These are phyloP conservation scores for Magnolia kwangsiensis DNA, from an alignment of 164 flowering plant species.

Conservation along the genomic window DNA sequence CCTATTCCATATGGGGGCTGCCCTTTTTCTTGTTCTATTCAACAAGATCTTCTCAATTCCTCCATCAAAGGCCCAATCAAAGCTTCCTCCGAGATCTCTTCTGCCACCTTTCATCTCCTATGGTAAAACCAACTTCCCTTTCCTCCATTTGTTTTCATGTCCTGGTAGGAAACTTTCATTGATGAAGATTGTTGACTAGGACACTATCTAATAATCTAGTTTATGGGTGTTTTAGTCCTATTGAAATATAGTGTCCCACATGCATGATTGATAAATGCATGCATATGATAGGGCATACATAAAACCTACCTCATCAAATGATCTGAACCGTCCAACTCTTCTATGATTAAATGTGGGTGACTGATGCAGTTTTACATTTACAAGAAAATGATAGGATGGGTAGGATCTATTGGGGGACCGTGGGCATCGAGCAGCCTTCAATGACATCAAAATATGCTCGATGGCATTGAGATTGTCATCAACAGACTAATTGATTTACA, in stretches of 20 bases:
- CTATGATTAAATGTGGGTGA: background rate
- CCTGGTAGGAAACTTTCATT: background rate
- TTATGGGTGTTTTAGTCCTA: background rate
- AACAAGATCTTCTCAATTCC: conserved; percentile 73
- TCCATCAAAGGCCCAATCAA: conserved; percentile 78
- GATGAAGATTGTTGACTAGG: background rate
- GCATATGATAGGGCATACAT: too few relatives aligned
- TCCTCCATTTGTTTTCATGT: too few relatives aligned
- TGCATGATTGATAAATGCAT: too few relatives aligned
- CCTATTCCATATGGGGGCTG: conserved; percentile 84
- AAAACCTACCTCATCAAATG: too few relatives aligned
- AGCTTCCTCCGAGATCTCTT: conserved; percentile 40
- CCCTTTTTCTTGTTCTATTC: conserved; percentile 85
- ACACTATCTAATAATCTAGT: background rate
- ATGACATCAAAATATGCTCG: too few relatives aligned
- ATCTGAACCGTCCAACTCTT: background rate
- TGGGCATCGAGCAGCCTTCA: too few relatives aligned
- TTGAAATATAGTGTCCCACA: too few relatives aligned
- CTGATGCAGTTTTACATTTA: background rate
- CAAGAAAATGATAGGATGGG: background rate
- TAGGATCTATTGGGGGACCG: too few relatives aligned
- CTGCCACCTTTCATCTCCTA: conserved; percentile 58
- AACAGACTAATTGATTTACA: too few relatives aligned
- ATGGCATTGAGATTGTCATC: too few relatives aligned
- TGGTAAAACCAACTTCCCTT: conserved; percentile 33